Base-by-base conservation (phyloP, 129 eudicot species). In the Lactuca sativa region DNA sequence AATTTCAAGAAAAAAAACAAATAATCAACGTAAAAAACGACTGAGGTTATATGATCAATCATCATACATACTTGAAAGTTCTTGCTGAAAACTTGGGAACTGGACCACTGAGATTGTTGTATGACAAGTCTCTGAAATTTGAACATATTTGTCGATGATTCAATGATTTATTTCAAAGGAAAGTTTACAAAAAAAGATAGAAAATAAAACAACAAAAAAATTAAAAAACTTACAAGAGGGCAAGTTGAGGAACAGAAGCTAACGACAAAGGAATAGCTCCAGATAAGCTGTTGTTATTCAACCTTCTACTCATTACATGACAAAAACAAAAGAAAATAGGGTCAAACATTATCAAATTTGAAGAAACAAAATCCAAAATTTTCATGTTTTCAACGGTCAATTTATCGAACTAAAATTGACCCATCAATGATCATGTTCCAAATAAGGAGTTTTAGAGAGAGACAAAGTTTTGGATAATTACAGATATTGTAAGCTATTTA, bases 61-160 rank as follows among this genome's bases (percentile, higher is more conserved):
- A 43, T 9, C 25, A 75, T 51, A 80, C 88, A 80, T 85, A 93
- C 98, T 82, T 93, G 83, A 93, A 93, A 54, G 96, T 90, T 78
- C 88, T 93, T 43, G 87, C 80, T 52, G 92, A 77, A 83, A 90
- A 86, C 73, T 79, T 85, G 47, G 98, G 98, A 69, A 87, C 78
- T 75, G 97, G 98, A 52, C 97, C 98, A 90, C 97, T 90, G 76
- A 93, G 95, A 83, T 93, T 93, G 78, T 93, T 93, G 83, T 76
- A 89, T 69, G 98, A 93, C 95, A 93, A 90, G 76, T 93, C 98
- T 85, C 98, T 93, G 80, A 78, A 69, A 81, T 47, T 47, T 61
- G 41, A 62, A 9, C 59, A 64, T 63, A 75, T 7, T n/a, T 76
- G 74, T 61, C 70, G 12, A 74, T 32, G 51, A 64, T 63, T 75